phyloP scores from a whole-genome alignment of 2,329 filamentous ascomycete genomes.

The Biscogniauxia marginata region DNA sequence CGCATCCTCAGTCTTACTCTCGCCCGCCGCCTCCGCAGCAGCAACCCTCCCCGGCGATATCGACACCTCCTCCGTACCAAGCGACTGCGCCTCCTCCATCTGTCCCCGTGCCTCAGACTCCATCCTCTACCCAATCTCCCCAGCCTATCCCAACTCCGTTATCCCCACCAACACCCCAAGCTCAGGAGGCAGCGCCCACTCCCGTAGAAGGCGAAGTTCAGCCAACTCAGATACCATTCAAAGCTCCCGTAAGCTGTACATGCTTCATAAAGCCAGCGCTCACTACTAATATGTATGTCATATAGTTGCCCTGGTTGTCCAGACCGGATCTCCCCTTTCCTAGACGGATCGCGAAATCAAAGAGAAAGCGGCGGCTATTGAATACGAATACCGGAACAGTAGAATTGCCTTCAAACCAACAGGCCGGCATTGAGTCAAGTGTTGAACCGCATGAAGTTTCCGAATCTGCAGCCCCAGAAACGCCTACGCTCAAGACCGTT shows the following conservation, averaged over 20 bases:
- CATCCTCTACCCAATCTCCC: constrained; percentile 52
- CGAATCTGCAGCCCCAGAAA: constrained; percentile 21
- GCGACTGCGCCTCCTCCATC: constrained; percentile 42
- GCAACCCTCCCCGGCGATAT: constrained; percentile 51
- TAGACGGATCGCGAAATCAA: constrained; percentile 37
- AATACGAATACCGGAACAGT: constrained; percentile 38
- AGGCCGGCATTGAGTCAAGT: constrained; percentile 29
- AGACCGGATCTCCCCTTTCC: constrained; percentile 53
- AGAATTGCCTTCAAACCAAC: constrained; percentile 42
- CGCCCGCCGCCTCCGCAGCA: constrained; percentile 36
- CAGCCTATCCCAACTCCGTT: constrained; percentile 38
- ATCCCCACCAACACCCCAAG: constrained; percentile 48
- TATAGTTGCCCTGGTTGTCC: constrained; percentile 59
- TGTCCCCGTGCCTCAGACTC: constrained; percentile 47
- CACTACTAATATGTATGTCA: constrained; percentile 25
- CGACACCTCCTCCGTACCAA: constrained; percentile 50
- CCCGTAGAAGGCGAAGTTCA: constrained; percentile 26
- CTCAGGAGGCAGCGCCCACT: constrained; percentile 26
- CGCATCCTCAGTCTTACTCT: constrained; percentile 45
- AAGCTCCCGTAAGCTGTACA: constrained; percentile 48
- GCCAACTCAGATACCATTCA: constrained; percentile 37
- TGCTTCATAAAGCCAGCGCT: neutral
- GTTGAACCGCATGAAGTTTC: constrained; percentile 9
- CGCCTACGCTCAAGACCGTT: constrained; percentile 16
- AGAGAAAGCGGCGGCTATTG: constrained; percentile 41